Conservation (phyloP, 2,329 filamentous ascomycete species). For the Penicillium paneum region DNA sequence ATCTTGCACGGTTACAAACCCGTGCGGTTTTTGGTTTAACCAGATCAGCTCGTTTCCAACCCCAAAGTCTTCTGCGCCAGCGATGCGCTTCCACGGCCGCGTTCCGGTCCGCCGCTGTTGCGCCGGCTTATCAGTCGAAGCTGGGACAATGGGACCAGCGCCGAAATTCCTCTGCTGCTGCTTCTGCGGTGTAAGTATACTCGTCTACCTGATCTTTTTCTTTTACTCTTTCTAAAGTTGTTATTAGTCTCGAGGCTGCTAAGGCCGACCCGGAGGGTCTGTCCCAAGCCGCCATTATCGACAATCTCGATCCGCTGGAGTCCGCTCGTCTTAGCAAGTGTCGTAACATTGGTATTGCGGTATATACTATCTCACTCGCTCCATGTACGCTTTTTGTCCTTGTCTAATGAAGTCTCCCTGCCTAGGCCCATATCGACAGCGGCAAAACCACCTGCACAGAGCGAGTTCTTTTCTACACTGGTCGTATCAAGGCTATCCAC, state of each 20-base stretch:
- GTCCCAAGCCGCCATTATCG: conserved; percentile 65
- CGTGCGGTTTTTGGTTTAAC: conserved; percentile 38
- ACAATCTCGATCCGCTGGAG: conserved; percentile 78
- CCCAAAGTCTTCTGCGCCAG: conserved; percentile 36
- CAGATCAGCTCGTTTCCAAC: conserved; percentile 35
- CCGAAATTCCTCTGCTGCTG: conserved; percentile 43
- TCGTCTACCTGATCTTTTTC: background rate
- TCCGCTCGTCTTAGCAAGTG: conserved; percentile 73
- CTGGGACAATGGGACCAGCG: conserved; percentile 44
- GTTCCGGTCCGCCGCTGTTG: conserved; percentile 33
- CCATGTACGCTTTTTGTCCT: background rate
- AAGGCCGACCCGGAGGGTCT: conserved; percentile 55
- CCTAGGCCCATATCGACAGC: conserved; percentile 91
- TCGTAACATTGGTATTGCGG: conserved; percentile 96
- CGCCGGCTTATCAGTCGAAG: conserved; percentile 35
- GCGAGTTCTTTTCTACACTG: conserved; percentile 96
- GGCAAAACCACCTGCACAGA: conserved; percentile 97
- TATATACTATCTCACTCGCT: conserved; percentile 45
- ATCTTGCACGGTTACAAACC: conserved; percentile 40
- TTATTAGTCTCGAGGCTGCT: conserved; percentile 54
- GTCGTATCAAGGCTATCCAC: conserved; percentile 93
- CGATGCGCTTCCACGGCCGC: conserved; percentile 41
- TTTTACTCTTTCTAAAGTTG: conserved; percentile 4
- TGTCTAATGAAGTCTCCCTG: conserved; percentile 9
- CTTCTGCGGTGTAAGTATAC: conserved; percentile 44